Percentiles rank a stretch among this genome's conserved stretches.
phyloP scores from a whole-genome alignment of 306 rosid species.

The Glycine soja region DNA sequence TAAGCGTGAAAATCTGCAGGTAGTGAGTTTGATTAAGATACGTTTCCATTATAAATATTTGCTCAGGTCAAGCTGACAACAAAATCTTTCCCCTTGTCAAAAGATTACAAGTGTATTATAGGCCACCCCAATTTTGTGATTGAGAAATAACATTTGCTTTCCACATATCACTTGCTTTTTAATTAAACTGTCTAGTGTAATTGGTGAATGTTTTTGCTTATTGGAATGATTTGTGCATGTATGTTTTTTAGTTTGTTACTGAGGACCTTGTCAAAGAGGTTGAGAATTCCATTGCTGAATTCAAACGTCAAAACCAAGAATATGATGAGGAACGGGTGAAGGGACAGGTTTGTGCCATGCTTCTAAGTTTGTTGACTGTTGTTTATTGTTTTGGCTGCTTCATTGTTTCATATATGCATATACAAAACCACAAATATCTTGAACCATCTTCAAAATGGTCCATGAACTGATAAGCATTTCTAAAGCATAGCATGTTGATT shows the following conservation, averaged over 20 bases:
- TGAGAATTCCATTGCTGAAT: slow-evolving; percentile 83
- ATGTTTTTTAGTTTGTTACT: slow-evolving; percentile 65
- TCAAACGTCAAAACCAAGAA: slow-evolving; percentile 82
- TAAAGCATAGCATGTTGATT: slow-evolving; percentile 9
- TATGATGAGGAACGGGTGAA: slow-evolving; percentile 86
- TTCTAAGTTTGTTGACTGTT: slow-evolving; percentile 28
- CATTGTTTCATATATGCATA: slow-evolving; percentile 18
- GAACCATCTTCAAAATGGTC: slow-evolving; percentile 32
- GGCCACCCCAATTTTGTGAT: neutral
- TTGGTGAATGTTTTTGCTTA: slow-evolving; percentile 27
- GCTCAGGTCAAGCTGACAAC: slow-evolving; percentile 15
- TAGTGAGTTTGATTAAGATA: slow-evolving; percentile 44
- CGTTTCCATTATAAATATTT: slow-evolving; percentile 5
- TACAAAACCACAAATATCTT: slow-evolving; percentile 18
- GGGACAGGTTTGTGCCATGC: slow-evolving; percentile 70
- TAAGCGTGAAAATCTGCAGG: slow-evolving; percentile 91
- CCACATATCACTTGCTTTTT: slow-evolving; percentile 31
- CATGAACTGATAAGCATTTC: slow-evolving; percentile 24
- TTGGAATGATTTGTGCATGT: slow-evolving; percentile 17
- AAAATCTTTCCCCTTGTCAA: neutral
- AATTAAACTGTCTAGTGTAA: neutral
- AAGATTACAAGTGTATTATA: too few species aligned
- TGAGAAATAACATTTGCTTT: slow-evolving; percentile 34
- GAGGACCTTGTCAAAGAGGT: slow-evolving; percentile 92
- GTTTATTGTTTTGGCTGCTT: slow-evolving; percentile 20